Conservation (phyloP, 805 yeast species). For the Debaryomyces prosopidis region DNA sequence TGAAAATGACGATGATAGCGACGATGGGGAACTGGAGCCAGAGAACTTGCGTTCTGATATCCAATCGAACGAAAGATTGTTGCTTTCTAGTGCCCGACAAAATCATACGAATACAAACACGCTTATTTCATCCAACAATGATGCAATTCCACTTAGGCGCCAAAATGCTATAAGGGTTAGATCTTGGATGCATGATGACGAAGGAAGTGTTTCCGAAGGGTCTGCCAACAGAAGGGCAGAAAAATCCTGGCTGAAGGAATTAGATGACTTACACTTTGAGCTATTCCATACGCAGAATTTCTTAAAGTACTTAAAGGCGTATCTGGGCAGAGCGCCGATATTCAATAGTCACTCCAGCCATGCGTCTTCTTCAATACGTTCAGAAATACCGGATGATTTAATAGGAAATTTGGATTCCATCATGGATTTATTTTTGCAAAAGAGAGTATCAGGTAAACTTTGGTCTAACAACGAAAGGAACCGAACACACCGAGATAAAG, state of each 20-base stretch:
- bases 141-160: slow-evolving; percentile 25
- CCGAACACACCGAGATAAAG: neutral
- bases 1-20: slow-evolving; percentile 10
- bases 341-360: slow-evolving; percentile 4
- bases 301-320: neutral
- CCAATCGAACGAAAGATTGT: slow-evolving; percentile 19
- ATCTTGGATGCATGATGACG: neutral
- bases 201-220: neutral
- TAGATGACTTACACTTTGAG: slow-evolving; percentile 9
- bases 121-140: slow-evolving; percentile 7
- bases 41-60: slow-evolving; percentile 12
- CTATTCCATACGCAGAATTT: slow-evolving; percentile 5
- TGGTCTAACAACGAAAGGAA: slow-evolving; percentile 4
- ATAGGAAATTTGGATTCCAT: slow-evolving; percentile 8
- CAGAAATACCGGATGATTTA: neutral
- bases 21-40: slow-evolving; percentile 5
- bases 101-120: slow-evolving; percentile 21
- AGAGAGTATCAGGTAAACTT: slow-evolving; percentile 10
- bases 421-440: slow-evolving; percentile 12
- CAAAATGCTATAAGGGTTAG: slow-evolving; percentile 33
- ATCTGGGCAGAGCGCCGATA: slow-evolving; percentile 4
- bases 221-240: neutral
- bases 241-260: slow-evolving; percentile 8
- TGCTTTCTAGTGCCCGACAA: slow-evolving; percentile 28
- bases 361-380: neutral